Evolutionary conservation across 805 yeast species (phyloP), one percentile per base, ranked within the genome.

Genomic region (Starmera pachycereana): DNA sequence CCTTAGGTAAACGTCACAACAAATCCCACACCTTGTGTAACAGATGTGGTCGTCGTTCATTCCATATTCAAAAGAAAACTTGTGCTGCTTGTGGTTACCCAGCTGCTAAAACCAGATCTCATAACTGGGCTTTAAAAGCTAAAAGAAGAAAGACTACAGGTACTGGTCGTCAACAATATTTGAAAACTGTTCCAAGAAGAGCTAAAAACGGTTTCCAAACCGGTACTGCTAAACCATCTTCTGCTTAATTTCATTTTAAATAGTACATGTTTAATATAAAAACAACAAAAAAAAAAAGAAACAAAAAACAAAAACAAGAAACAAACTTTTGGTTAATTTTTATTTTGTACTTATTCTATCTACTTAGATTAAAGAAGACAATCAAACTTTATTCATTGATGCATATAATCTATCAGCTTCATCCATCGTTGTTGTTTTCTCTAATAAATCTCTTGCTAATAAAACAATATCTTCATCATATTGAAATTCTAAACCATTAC

Each of bases 61-160:
- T 90, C 95, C 97, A 92, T 78, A 74, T 82, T 69, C 98, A 92
- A 79, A 92, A 90, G 95, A 85, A 86, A 81, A 87, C 96, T 63
- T 92, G 98, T 78, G 70, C 97, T 69, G 73, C 92, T 58, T 92
- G 98, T 78, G 98, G 98, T 66, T 92, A 92, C 83, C 98, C 98
- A 76, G 87, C 97, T 65, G 97, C 97, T 62, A 92, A 92, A 79
- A 70, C 83, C 74, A 89, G 98, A 85, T 81, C 87, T 65, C 83
- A 74, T 95, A 92, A 92, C 96, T 92, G 98, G 98, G 96, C 94
- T 71, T 73, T 74, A 58, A 92, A 92, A 84, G 96, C 97, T 66
- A 86, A 89, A 83, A 88, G 98, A 87, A 88, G 98, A 86, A 83
- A 84, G 72, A 92, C 98, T 59, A 89, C 97, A 60, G 98, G 98